Base-by-base conservation (phyloP, 1,284 basidiomycete species). In the Cerrena zonata region DNA sequence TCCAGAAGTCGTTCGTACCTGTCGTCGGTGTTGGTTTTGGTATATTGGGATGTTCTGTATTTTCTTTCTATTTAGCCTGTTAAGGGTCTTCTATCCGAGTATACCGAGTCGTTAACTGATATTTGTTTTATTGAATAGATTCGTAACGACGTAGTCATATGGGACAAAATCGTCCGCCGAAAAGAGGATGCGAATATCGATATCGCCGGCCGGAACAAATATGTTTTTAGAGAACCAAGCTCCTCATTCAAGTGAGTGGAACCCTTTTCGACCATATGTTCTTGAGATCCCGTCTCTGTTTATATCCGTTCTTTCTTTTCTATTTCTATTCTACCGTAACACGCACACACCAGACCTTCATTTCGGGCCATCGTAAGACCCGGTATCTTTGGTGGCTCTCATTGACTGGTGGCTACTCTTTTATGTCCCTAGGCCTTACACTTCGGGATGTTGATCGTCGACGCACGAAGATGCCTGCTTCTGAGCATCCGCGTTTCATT, bases 131-230 rank as follows among this genome's bases (percentile, higher is more conserved):
- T 45, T 44, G 47, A 27, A 39, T 62, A 92, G 87, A 78, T 83
- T 1, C 75, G 81, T 54, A 94, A 94, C 64, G 77, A 88, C 40
- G 86, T 93, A 1, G 90, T 94, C 27, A 76, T 95, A 22, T 95
- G 93, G 92, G 93, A 95, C 69, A 81, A 87, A 15, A 94, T 95
- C 62, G 76, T 95, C 34, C 80, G 83, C 18, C 76, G 79, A 49
- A 86, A 87, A 61, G 79, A 85, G 58, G 87, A 93, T 56, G 88
- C 89, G 0, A 67, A 78, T 44, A 71, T 94, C 49, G 78, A 79
- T 39, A 68, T 89, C 45, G 68, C 73, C 1, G 82, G 78, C 38
- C 79, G 80, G 62, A 91, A 93, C 69, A 94, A 94, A 67, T 95
- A 95, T 64, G 77, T 79, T 51, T 84, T 94, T 69, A 80, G 85